Evolutionary conservation across 371 early-diverging fungal species (phyloP).

Genomic region (Rhizopus arrhizus): DNA sequence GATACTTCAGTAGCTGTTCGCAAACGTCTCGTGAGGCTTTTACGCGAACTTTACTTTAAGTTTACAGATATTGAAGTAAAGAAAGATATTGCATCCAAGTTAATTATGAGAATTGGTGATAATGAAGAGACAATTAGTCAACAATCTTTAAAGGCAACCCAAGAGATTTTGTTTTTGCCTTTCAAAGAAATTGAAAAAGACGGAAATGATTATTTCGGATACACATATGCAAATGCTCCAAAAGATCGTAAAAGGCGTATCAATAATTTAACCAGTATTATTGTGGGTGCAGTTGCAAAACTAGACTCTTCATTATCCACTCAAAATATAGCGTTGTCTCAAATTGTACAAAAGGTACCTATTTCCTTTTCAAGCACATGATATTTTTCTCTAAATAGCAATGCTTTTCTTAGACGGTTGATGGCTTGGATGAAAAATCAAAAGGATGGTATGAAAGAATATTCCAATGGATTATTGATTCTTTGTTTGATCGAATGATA

Average conservation of each 20-base stretch:
- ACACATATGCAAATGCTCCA: conserved; percentile 30
- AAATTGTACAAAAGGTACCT: conserved; percentile 40
- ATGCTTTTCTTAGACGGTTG: conserved; percentile 29
- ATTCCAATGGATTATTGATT: conserved; percentile 68
- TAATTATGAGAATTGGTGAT: conserved; percentile 76
- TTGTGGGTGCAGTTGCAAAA: conserved; percentile 53
- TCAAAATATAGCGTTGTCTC: conserved; percentile 28
- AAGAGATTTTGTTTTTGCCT: conserved; percentile 74
- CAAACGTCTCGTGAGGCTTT: conserved; percentile 79
- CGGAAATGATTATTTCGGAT: conserved; percentile 44
- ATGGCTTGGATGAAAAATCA: conserved; percentile 37
- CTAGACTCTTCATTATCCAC: conserved; percentile 25
- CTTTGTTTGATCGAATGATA: conserved; percentile 66
- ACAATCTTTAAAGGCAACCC: conserved; percentile 69
- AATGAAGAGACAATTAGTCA: conserved; percentile 79
- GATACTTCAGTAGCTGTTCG: conserved; percentile 87
- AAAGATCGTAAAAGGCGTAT: conserved; percentile 49
- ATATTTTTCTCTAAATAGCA: neutral
- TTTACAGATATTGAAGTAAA: conserved; percentile 52
- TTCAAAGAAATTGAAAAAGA: conserved; percentile 45
- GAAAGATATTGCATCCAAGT: conserved; percentile 74
- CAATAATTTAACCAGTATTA: conserved; percentile 37
- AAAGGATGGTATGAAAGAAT: conserved; percentile 42
- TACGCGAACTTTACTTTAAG: conserved; percentile 69
- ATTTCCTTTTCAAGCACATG: neutral